Evolutionary conservation across 1,284 basidiomycete genomes (phyloP), one percentile per base, ranked within the genome.

Genomic region (Cryptococcus hybrid): DNA sequence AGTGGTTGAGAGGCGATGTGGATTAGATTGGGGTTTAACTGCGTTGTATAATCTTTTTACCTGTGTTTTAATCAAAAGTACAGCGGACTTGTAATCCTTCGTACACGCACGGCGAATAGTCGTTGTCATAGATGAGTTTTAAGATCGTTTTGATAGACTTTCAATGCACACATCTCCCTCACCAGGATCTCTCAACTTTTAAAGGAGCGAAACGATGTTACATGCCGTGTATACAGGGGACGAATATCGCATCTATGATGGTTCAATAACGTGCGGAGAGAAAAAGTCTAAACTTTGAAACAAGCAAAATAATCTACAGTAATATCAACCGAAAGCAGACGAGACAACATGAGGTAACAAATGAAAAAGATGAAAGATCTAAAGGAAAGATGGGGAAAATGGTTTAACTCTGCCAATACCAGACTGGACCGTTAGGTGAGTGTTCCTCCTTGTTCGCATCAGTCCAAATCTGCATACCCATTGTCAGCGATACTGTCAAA

Each of bases 1-100:
- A 89, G 51, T 89, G 88, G 77, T 81, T 58, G 69, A 69, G 52
- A 64, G 79, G 63, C 38, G 52, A 42, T 15, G 36, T 57, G n/a
- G 57, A 63, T 35, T 62, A 66, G 51, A 42, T 38, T 12, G 43
- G n/a, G 43, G 43, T n/a, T 42, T 3, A 18, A 30, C 30, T 30
- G 30, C 30, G 30, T 30, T 30, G 30, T 30, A 30, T 30, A 30
- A 30, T 30, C 30, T 30, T 30, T 30, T 30, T 30, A 30, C 4
- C 30, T 30, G 30, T 30, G 30, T 30, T 30, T 30, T 30, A 30
- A 30, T 30, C 30, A 30, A 30, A 30, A 30, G 30, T 30, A 30
- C 30, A 30, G 30, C 4, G 30, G 30, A 30, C 30, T 30, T 30
- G 3, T 30, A 30, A 30, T 30, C 30, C 30, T 30, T 30, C 30